Evolutionary conservation across 1,139 yeast genomes (phyloP), one percentile per base, ranked within the genome.

Genomic region (Yamadazyma dendronema): DNA sequence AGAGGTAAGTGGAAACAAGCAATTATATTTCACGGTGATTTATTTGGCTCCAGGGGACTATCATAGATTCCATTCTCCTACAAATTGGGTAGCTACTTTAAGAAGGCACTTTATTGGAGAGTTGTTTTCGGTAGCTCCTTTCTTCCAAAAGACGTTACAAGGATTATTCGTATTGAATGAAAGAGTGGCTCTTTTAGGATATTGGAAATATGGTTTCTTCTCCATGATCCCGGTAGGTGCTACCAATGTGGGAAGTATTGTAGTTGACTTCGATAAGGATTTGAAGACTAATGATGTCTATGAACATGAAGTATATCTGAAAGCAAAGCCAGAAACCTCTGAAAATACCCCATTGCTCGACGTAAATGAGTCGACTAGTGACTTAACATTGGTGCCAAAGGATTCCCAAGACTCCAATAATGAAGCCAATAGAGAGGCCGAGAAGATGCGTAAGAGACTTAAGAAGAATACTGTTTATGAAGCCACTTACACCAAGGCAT

Each of bases 221-320:
- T 84, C 95, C 45, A 94, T 94, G 99, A 90, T 96, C 2, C 97
- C 98, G 0, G 98, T 94, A 9, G 99, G 99, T 17, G 99, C 99
- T 21, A 94, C 98, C 5, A 94, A 94, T 60, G 99, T 94, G 28
- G 99, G 99, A 14, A 84, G 95, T 52, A 92, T 94, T 48, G 81
- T 85, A 41, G 77, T 94, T 47, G 88, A 90, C 56, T 94, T 94
- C 54, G 99, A 94, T 63, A 84, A 85, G 61, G 92, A 88, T 54
- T 74, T 94, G 53, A 78, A 83, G 39, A 94, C 98, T 4, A 94
- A 94, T 58, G 81, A 80, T 35, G 66, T 73, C 26, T 81, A 77
- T 50, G 86, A 82, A 57, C 76, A 74, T 46, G 76, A 67, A 43
- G 62, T 67, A 19, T 74, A 74, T 47, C 60, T 54, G 56, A 44